Conservation (phyloP, 78 protist species). For the Dictyostelium firmibasis region DNA sequence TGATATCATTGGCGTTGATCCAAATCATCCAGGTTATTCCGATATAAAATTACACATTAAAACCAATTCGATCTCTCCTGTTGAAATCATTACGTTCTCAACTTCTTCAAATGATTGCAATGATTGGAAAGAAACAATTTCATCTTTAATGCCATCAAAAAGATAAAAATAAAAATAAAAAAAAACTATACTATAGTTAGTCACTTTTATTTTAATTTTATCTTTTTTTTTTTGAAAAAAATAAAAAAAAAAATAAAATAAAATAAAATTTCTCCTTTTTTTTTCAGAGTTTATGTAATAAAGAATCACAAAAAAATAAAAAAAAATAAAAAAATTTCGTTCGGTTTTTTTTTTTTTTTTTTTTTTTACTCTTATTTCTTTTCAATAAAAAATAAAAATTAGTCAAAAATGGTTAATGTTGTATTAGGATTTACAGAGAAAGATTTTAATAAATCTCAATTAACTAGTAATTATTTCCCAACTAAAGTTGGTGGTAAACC, state of each 20-base stretch:
- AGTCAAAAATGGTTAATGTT: background rate
- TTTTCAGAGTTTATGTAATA: too few species aligned
- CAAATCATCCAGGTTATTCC: background rate
- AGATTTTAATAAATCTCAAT: constrained; percentile 5
- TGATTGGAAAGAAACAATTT: constrained; percentile 39
- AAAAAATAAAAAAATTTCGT: too few species aligned
- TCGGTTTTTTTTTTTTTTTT: background rate
- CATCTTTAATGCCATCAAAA: constrained; percentile 31
- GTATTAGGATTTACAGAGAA: constrained; percentile 29
- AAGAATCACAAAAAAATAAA: too few species aligned
- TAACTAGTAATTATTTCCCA: constrained; percentile 64
- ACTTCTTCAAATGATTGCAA: background rate
- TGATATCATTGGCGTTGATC: background rate
- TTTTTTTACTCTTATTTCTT: background rate
- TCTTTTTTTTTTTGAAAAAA: too few species aligned
- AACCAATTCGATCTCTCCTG: background rate
- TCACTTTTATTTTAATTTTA: too few species aligned
- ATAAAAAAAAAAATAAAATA: too few species aligned
- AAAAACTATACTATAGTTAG: background rate
- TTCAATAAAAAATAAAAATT: background rate
- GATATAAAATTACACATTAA: background rate
- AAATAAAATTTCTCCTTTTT: too few species aligned
- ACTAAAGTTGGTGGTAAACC: constrained; percentile 74
- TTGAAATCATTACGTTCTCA: background rate
- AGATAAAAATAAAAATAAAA: background rate